These are phyloP conservation scores for Volvariella surrecta DNA, from an alignment of 1,284 basidiomycete genomes.

Conservation along the genomic window DNA sequence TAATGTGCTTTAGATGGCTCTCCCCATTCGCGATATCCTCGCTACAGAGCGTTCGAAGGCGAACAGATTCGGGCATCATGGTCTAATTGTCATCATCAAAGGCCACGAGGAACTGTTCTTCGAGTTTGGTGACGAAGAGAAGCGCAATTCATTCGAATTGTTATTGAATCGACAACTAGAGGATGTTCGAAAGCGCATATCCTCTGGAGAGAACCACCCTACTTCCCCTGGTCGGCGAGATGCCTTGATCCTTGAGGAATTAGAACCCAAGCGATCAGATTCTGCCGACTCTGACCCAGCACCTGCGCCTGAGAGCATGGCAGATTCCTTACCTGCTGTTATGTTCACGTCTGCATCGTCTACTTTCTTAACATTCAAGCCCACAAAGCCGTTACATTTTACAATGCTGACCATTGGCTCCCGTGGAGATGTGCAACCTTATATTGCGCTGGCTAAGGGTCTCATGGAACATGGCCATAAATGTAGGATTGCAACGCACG, in stretches of 20 bases:
- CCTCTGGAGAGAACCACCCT: slow-evolving; percentile 28
- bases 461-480: slow-evolving; percentile 85
- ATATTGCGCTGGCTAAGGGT: slow-evolving; percentile 91
- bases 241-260: slow-evolving; percentile 67
- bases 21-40: slow-evolving; percentile 85
- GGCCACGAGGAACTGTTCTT: slow-evolving; percentile 98
- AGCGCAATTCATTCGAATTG: slow-evolving; percentile 67
- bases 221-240: slow-evolving; percentile 48
- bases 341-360: slow-evolving; percentile 93
- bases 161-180: slow-evolving; percentile 81
- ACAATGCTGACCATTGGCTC: slow-evolving; percentile 95
- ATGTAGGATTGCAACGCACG: slow-evolving; percentile 85
- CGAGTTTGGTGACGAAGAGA: slow-evolving; percentile 78
- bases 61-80: slow-evolving; percentile 83
- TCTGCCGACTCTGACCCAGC: slow-evolving; percentile 34
- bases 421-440: slow-evolving; percentile 89
- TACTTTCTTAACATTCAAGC: slow-evolving; percentile 93
- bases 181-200: slow-evolving; percentile 44
- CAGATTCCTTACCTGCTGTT: slow-evolving; percentile 70
- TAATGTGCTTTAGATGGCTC: slow-evolving; percentile 66
- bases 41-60: slow-evolving; percentile 81
- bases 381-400: slow-evolving; percentile 73
- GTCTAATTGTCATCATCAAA: slow-evolving; percentile 84
- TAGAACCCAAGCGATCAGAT: slow-evolving; percentile 40
- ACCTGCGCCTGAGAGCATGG: slow-evolving; percentile 41